phyloP scores from a whole-genome alignment of 257 asterid species.

The Apocynum venetum region DNA sequence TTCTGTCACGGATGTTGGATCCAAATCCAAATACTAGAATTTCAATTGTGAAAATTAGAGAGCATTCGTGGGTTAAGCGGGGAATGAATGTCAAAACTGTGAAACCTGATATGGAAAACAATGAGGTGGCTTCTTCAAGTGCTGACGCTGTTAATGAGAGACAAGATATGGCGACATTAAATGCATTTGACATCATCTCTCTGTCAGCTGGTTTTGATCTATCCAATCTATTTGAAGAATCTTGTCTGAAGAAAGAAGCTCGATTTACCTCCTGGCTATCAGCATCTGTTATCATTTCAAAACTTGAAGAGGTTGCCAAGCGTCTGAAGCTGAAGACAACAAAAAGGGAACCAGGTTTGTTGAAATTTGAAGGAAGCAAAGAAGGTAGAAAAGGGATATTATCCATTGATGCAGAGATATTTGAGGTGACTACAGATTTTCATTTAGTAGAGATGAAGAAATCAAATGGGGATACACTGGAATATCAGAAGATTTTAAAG shows the following conservation, averaged over 20 bases:
- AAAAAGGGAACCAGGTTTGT: slow-evolving; percentile 60
- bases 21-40: slow-evolving; percentile 64
- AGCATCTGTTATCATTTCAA: slow-evolving; percentile 55
- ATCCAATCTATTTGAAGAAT: slow-evolving; percentile 67
- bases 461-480: slow-evolving; percentile 71
- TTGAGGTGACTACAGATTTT: slow-evolving; percentile 53
- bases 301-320: slow-evolving; percentile 67
- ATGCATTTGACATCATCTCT: slow-evolving; percentile 83
- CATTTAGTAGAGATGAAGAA: slow-evolving; percentile 78
- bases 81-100: slow-evolving; percentile 36
- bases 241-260: slow-evolving; percentile 45
- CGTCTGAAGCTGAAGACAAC: slow-evolving; percentile 55
- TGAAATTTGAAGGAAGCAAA: slow-evolving; percentile 58
- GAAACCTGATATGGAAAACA: slow-evolving; percentile 28
- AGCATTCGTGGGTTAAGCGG: slow-evolving; percentile 49
- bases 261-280: slow-evolving; percentile 71
- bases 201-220: slow-evolving; percentile 70
- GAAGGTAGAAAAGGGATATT: slow-evolving; percentile 77
- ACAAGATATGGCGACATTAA: slow-evolving; percentile 33
- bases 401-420: slow-evolving; percentile 72
- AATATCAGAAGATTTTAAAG: slow-evolving; percentile 50
- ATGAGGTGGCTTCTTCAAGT: slow-evolving; percentile 26
- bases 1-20: slow-evolving; percentile 53
- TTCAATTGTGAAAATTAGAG: slow-evolving; percentile 51
- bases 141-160: slow-evolving; percentile 16